Evolutionary conservation across 208 protist species (phyloP).

Genomic region (Trichomonas vaginalis): DNA sequence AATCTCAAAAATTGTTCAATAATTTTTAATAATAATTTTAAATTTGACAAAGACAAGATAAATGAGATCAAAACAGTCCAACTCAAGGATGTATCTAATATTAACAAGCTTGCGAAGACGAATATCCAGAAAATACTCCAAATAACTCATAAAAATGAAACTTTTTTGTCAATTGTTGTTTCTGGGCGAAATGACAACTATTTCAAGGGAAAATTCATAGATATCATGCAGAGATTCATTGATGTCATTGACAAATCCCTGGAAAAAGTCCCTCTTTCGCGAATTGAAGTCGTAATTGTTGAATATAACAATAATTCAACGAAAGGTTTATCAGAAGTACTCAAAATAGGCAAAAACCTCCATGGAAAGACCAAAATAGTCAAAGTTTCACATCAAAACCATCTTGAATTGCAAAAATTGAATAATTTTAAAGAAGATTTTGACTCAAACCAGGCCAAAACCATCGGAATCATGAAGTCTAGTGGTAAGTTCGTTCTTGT

Average conservation of each 20-base stretch:
- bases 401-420: background rate
- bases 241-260: background rate
- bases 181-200: background rate
- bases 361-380: background rate
- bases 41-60: background rate
- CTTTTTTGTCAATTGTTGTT: background rate
- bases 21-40: background rate
- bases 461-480: background rate
- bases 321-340: background rate
- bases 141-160: background rate
- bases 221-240: background rate
- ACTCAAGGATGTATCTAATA: background rate
- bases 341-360: background rate
- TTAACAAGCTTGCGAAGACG: background rate
- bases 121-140: background rate
- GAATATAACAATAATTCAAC: background rate
- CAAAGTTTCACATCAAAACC: background rate
- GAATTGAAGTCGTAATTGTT: background rate
- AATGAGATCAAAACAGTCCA: background rate
- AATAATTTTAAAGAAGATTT: background rate
- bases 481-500: background rate
- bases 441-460: background rate
- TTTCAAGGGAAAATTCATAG: background rate
- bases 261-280: background rate
- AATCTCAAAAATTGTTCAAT: background rate